Evolutionary conservation across 2,329 filamentous ascomycete species (phyloP).

Genomic region (Dendryphion nanum): DNA sequence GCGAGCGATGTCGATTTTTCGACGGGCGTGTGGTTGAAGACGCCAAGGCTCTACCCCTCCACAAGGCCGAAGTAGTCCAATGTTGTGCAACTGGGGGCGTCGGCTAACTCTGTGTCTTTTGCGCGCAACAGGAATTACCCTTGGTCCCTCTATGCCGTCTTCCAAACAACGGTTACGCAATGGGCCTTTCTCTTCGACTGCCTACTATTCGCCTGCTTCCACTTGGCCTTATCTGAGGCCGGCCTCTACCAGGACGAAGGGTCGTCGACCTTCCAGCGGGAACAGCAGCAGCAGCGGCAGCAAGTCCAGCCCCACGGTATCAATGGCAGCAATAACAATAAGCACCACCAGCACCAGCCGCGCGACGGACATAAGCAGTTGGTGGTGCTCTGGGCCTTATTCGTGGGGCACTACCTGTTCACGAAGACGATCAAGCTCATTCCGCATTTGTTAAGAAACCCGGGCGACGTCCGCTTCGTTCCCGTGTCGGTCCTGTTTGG

Average conservation of each 20-base stretch:
- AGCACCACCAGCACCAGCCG: too few species aligned
- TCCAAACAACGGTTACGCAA: slow-evolving; percentile 89
- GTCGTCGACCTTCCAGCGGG: too few species aligned
- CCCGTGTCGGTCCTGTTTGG: slow-evolving; percentile 88
- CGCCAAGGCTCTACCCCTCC: too few species aligned
- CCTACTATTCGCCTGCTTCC: slow-evolving; percentile 29
- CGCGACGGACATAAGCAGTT: slow-evolving; percentile 22
- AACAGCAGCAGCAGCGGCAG: too few species aligned
- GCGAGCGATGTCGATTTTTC: too few species aligned
- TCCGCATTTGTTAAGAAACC: slow-evolving; percentile 81
- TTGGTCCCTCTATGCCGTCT: slow-evolving; percentile 91
- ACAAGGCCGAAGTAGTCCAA: too few species aligned
- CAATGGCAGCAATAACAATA: not conserved
- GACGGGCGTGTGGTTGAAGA: not conserved
- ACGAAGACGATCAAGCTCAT: slow-evolving; percentile 90
- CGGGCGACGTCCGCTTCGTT: slow-evolving; percentile 74
- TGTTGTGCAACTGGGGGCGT: too few species aligned
- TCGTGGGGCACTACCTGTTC: slow-evolving; percentile 57
- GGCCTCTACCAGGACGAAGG: slow-evolving; percentile 25
- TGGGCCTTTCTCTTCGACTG: slow-evolving; percentile 79
- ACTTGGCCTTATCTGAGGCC: slow-evolving; percentile 28
- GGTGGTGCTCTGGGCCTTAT: slow-evolving; percentile 29
- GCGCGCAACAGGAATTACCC: slow-evolving; percentile 68
- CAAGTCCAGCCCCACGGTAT: too few species aligned
- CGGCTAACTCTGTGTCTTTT: too few species aligned